These are phyloP conservation scores for Fusarium bactridioides DNA, from an alignment of 2,329 filamentous ascomycete genomes.

Conservation along the genomic window DNA sequence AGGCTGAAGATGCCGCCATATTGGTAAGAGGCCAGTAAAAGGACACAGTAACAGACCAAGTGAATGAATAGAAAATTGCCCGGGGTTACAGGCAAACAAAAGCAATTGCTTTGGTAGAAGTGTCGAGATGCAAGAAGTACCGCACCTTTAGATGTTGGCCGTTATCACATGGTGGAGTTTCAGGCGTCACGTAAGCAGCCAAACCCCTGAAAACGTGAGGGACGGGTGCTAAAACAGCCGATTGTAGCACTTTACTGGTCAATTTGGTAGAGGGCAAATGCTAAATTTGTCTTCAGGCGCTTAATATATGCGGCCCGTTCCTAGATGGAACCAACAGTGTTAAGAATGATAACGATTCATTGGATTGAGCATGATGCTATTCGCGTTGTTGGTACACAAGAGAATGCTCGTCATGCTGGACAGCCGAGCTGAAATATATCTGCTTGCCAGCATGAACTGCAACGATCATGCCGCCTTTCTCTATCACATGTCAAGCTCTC, in stretches of 20 bases:
- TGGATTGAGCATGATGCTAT: background rate
- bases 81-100: background rate
- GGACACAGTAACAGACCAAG: background rate
- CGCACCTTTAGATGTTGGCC: background rate
- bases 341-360: background rate
- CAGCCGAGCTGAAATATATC: background rate
- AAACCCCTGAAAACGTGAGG: background rate
- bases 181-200: background rate
- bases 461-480: background rate
- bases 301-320: background rate
- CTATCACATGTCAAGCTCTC: background rate
- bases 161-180: background rate
- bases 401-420: background rate
- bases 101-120: background rate
- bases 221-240: background rate
- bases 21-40: background rate
- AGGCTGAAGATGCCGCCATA: conserved; percentile 3
- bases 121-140: background rate
- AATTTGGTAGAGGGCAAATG: background rate
- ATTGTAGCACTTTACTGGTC: background rate
- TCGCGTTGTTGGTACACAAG: background rate
- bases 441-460: background rate
- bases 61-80: background rate
- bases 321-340: background rate
- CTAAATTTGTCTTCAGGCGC: background rate